Conservation (phyloP, 176 grass and related monocot species). For the Ensete glaucum region DNA sequence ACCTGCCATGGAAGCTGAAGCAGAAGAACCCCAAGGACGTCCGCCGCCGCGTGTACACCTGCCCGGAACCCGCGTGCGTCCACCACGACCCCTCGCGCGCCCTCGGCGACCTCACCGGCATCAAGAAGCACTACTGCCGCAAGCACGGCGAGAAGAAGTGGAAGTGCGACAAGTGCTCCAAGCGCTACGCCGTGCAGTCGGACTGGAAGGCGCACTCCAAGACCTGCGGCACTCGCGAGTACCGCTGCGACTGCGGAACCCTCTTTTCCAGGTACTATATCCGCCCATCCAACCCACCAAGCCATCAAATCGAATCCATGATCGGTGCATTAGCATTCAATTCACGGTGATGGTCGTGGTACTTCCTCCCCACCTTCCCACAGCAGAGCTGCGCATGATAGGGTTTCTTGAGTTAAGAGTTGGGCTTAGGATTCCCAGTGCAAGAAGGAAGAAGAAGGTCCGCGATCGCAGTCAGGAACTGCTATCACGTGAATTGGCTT, state of each 20-base stretch:
- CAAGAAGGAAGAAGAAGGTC: background rate
- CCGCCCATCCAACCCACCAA: too few species aligned
- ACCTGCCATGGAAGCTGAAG: constrained; percentile 18
- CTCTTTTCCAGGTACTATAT: constrained; percentile 8
- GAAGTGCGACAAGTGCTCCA: constrained; percentile 17
- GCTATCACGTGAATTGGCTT: constrained; percentile 11
- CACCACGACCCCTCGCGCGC: constrained; percentile 7
- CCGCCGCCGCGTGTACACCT: constrained; percentile 8
- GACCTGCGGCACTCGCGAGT: constrained; percentile 20
- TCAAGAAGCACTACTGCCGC: constrained; percentile 20
- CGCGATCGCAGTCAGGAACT: background rate
- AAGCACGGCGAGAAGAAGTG: constrained; percentile 19
- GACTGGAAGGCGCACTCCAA: constrained; percentile 24
- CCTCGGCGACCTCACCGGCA: constrained; percentile 19
- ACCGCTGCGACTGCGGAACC: constrained; percentile 20
- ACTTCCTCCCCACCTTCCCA: too few species aligned
- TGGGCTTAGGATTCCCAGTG: constrained; percentile 6
- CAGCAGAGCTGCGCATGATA: too few species aligned
- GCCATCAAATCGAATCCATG: background rate
- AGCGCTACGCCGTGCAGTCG: constrained; percentile 11
- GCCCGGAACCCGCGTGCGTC: constrained; percentile 11
- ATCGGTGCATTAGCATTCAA: too few species aligned
- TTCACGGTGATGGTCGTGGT: background rate
- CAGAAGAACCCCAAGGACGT: constrained; percentile 19
- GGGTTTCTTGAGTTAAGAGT: background rate